Percentiles rank a stretch among this genome's conserved stretches.
Conservation (phyloP, 192 early-diverging fungal genomes). For the Coemansia sp. region DNA sequence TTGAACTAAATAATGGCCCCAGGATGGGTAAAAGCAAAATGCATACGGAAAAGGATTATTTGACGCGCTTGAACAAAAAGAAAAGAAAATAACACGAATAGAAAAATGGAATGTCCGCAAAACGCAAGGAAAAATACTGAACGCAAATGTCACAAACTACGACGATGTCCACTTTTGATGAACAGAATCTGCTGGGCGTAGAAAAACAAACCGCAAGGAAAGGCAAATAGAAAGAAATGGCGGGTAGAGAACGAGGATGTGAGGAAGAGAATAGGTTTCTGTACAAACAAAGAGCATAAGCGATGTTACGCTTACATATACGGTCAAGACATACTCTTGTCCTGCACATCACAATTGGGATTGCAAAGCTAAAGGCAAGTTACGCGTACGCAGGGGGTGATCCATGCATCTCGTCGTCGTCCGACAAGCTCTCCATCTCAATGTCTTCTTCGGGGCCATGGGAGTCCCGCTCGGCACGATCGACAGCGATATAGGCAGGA, state of each 20-base stretch:
- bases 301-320: neutral
- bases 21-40: neutral
- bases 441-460: constrained; percentile 41
- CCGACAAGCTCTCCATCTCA: constrained; percentile 45
- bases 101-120: constrained; percentile 2
- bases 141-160: neutral
- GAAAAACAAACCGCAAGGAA: neutral
- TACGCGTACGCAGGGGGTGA: neutral
- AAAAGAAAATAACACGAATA: neutral
- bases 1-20: neutral
- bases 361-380: neutral
- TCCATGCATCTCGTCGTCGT: constrained; percentile 11
- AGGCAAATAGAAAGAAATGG: neutral
- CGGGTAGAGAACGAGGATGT: neutral
- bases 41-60: neutral
- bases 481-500: constrained; percentile 24
- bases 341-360: no score
- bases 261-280: neutral
- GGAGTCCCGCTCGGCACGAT: constrained; percentile 11
- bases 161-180: neutral
- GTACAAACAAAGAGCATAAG: neutral
- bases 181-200: no score
- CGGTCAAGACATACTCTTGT: no score
- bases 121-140: neutral
- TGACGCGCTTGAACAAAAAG: neutral